Evolutionary conservation across 495 filamentous ascomycete species (phyloP).

Genomic region (Rostrohypoxylon terebratum): DNA sequence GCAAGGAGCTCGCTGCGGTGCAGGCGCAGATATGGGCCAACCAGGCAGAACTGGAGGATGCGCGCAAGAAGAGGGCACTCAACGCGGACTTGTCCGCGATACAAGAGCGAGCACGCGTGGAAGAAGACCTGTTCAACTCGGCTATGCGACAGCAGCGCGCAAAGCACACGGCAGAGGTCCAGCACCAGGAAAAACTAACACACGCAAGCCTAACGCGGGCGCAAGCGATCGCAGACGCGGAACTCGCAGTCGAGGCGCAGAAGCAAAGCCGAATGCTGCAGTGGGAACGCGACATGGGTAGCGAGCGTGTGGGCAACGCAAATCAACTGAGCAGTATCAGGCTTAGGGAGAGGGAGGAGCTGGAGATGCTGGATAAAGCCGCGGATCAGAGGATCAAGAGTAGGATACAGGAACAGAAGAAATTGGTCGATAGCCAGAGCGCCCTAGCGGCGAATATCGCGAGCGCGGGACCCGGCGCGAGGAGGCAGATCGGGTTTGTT

Average conservation of each 20-base stretch:
- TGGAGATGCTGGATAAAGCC: constrained; percentile 54
- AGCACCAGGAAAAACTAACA: constrained; percentile 55
- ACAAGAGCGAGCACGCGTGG: constrained; percentile 49
- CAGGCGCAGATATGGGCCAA: constrained; percentile 57
- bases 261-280: constrained; percentile 50
- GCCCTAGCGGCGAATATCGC: constrained; percentile 54
- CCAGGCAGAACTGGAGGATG: constrained; percentile 61
- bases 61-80: constrained; percentile 49
- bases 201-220: constrained; percentile 55
- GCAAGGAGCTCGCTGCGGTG: constrained; percentile 56
- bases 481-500: constrained; percentile 61
- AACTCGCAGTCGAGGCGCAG: constrained; percentile 53
- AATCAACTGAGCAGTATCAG: constrained; percentile 56
- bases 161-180: constrained; percentile 45
- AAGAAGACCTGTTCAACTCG: constrained; percentile 53
- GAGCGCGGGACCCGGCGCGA: constrained; percentile 45
- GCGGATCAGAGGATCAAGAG: constrained; percentile 51
- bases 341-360: constrained; percentile 56
- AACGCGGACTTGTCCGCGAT: constrained; percentile 44
- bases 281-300: constrained; percentile 54
- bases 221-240: constrained; percentile 54
- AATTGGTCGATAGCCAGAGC: constrained; percentile 59
- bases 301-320: constrained; percentile 52
- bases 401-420: constrained; percentile 58
- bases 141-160: constrained; percentile 50